phyloP scores from a whole-genome alignment of 106 monocot species.

The Dendrobium chrysotoxum region DNA sequence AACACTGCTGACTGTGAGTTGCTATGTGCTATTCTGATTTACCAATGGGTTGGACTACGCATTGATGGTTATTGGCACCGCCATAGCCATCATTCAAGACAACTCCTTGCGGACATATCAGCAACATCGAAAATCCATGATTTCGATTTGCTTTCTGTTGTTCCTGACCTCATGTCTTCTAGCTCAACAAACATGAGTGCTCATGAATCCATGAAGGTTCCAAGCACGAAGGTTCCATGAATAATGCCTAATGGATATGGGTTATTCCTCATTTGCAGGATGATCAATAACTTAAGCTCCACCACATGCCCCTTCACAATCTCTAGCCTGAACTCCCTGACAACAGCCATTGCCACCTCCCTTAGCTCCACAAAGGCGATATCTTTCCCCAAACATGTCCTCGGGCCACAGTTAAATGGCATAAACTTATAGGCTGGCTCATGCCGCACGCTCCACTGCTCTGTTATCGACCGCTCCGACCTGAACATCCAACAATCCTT shows the following conservation, averaged over 20 bases:
- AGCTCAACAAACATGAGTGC: not conserved
- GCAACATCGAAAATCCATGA: conserved; percentile 9
- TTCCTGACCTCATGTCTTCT: not conserved
- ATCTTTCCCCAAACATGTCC: conserved; percentile 72
- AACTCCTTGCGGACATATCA: conserved; percentile 29
- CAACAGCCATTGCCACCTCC: conserved; percentile 31
- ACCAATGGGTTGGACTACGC: conserved; percentile 64
- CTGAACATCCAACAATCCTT: conserved; percentile 52
- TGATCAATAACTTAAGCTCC: conserved; percentile 40
- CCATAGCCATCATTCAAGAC: conserved; percentile 78
- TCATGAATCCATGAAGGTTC: conserved; percentile 25
- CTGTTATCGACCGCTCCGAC: conserved; percentile 61
- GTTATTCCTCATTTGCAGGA: conserved; percentile 65
- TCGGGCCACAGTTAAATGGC: conserved; percentile 65
- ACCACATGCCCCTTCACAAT: conserved; percentile 34
- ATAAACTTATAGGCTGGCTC: conserved; percentile 73
- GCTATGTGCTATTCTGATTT: conserved; percentile 53
- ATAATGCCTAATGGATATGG: not conserved
- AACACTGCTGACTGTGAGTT: conserved; percentile 19
- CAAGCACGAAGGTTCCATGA: conserved; percentile 68
- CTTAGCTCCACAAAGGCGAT: conserved; percentile 49
- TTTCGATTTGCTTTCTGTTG: conserved; percentile 41
- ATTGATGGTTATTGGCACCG: conserved; percentile 65
- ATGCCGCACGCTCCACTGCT: conserved; percentile 28
- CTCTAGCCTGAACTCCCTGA: conserved; percentile 37